Base-by-base conservation (phyloP, 1,284 basidiomycete species). In the Ganoderma leucocontextum region DNA sequence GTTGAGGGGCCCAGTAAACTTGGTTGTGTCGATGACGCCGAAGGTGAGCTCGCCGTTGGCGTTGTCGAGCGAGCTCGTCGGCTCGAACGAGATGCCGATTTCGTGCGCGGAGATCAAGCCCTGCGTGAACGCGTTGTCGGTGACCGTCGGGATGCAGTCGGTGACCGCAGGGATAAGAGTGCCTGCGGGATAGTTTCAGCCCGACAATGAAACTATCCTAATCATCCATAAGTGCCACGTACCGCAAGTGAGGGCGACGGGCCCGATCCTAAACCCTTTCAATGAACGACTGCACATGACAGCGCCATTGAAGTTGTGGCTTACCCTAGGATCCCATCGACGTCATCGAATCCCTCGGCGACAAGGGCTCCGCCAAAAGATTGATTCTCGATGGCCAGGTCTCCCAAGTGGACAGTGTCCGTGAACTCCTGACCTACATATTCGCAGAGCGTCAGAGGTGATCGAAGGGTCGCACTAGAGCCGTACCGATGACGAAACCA, bases 351-450 rank as follows among this genome's bases (percentile, higher is more conserved):
- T 9, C 78, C 84, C 47, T 68, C 77, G 70, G 81, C 74, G 4
- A 35, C 73, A 3, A 80, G 74, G 19, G 88, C 88, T 53, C 85
- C 85, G 66, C 87, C 88, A 65, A 89, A 87, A 5, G 84, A 85
- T 72, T 89, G 88, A 33, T 67, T 61, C 10, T 65, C 62, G 44
- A 72, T 72, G 15, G 36, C 67, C 38, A 77, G 61, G 36, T 25
- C 33, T 17, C 74, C 75, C 8, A 78, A 63, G 2, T 72, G 70
- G 15, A 81, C 74, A 0, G 70, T 76, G 63, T 80, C 80, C 1
- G 64, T 71, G 62, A 74, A 73, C 61, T 77, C 74, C 7, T 42
- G 68, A 38, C 75, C 72, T 72, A 22, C 17, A 12, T 25, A 25
- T 1, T 19, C 15, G 3, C 1, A 55, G 7, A 17, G 17, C 12